phyloP scores from a whole-genome alignment of 257 asterid genomes.

The Ballota nigra region DNA sequence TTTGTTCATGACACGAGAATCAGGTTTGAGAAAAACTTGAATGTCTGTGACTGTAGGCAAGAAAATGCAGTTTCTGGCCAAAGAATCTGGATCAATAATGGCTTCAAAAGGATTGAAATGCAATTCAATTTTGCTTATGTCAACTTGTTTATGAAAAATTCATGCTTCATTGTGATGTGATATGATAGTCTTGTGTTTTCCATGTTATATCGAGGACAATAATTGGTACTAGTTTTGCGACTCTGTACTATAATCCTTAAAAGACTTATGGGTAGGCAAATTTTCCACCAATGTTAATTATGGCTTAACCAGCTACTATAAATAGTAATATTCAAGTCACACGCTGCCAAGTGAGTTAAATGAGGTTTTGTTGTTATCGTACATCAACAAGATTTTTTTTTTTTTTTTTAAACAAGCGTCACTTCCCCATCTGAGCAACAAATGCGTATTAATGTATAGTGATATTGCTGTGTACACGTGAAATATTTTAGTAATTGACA shows the following conservation, averaged over 20 bases:
- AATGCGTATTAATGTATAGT: not conserved
- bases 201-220: not conserved
- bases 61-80: not conserved
- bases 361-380: constrained; percentile 9
- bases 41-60: no score
- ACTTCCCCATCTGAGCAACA: not conserved
- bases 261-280: not conserved
- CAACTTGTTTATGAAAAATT: not conserved
- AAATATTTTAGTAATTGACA: not conserved
- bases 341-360: constrained; percentile 18
- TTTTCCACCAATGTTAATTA: constrained; percentile 11
- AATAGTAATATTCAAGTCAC: constrained; percentile 13
- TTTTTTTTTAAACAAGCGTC: constrained; percentile 3
- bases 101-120: not conserved
- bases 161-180: not conserved
- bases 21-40: constrained; percentile 3
- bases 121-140: not conserved
- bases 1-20: not conserved
- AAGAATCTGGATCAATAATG: not conserved
- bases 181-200: constrained; percentile 6
- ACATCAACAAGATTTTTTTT: not conserved
- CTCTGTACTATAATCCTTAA: constrained; percentile 9
- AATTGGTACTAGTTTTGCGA: not conserved
- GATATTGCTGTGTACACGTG: not conserved
- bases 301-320: constrained; percentile 9